phyloP scores from a whole-genome alignment of 1,139 yeast species.

The Nakaseomyces glabratus region DNA sequence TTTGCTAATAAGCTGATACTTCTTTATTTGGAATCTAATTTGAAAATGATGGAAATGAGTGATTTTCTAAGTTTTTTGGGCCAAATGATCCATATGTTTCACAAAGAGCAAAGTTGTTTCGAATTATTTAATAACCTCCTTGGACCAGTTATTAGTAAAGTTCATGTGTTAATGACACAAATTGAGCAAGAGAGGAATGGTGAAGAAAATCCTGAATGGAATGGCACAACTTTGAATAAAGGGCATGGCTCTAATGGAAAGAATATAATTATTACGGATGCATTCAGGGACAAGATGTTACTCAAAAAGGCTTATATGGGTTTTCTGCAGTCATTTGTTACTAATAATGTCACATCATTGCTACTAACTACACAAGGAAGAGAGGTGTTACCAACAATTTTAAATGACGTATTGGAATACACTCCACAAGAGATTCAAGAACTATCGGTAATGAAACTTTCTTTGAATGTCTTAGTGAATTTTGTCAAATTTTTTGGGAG shows the following conservation, averaged over 20 bases:
- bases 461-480: slow-evolving; percentile 61
- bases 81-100: slow-evolving; percentile 74
- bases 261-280: slow-evolving; percentile 38
- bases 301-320: slow-evolving; percentile 64
- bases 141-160: slow-evolving; percentile 62
- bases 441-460: slow-evolving; percentile 51
- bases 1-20: slow-evolving; percentile 62
- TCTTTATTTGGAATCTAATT: slow-evolving; percentile 57
- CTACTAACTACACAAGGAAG: slow-evolving; percentile 62
- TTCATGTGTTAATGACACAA: slow-evolving; percentile 42
- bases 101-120: slow-evolving; percentile 57
- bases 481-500: slow-evolving; percentile 60
- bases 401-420: slow-evolving; percentile 58
- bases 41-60: slow-evolving; percentile 56
- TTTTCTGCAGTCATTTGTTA: slow-evolving; percentile 57
- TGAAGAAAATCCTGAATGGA: slow-evolving; percentile 5
- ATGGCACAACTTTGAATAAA: slow-evolving; percentile 11
- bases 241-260: slow-evolving; percentile 19
- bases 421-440: slow-evolving; percentile 50
- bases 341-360: slow-evolving; percentile 73
- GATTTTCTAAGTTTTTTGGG: slow-evolving; percentile 83
- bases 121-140: slow-evolving; percentile 64
- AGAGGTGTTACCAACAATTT: slow-evolving; percentile 50
- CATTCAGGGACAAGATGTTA: slow-evolving; percentile 49
- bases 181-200: slow-evolving; percentile 28